A percentile compares a stretch with the other conserved stretches of the same genome.
These are phyloP conservation scores for Seminavis robusta DNA, from an alignment of 108 stramenopile species.

Conservation along the genomic window DNA sequence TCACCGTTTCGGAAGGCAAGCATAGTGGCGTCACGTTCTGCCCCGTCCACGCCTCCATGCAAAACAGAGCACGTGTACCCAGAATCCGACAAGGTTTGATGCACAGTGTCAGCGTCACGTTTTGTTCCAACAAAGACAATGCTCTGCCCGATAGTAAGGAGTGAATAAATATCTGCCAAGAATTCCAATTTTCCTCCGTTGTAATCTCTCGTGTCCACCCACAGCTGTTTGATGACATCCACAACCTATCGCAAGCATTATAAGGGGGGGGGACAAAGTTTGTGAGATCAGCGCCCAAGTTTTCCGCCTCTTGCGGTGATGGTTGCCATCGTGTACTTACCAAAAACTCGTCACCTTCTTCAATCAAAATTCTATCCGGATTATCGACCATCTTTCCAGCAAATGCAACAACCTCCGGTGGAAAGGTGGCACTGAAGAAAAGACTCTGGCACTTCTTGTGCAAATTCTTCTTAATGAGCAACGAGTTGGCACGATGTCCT, in stretches of 20 bases:
- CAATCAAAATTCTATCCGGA: slow-evolving; percentile 89
- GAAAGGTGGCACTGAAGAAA: slow-evolving; percentile 95
- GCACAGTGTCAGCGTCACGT: slow-evolving; percentile 78
- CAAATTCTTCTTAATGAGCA: slow-evolving; percentile 80
- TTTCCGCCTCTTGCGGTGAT: no score
- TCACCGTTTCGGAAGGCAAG: slow-evolving; percentile 85
- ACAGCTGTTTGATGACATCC: slow-evolving; percentile 94
- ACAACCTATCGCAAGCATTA: no score
- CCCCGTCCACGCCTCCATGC: slow-evolving; percentile 66
- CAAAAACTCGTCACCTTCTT: slow-evolving; percentile 83
- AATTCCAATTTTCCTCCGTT: slow-evolving; percentile 84
- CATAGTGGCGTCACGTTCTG: slow-evolving; percentile 92
- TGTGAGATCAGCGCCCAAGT: no score
- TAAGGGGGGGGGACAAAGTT: no score
- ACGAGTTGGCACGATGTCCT: slow-evolving; percentile 87
- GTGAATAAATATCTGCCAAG: slow-evolving; percentile 85
- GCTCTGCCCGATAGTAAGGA: slow-evolving; percentile 93
- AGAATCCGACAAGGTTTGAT: slow-evolving; percentile 62
- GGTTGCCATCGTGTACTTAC: slow-evolving; percentile 34
- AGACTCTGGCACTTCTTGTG: slow-evolving; percentile 84
- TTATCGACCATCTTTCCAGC: slow-evolving; percentile 80
- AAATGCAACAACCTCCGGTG: slow-evolving; percentile 84
- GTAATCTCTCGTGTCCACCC: slow-evolving; percentile 85
- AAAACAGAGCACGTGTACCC: slow-evolving; percentile 89
- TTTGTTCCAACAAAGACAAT: slow-evolving; percentile 93